These are phyloP conservation scores for Kingdonia uniflora DNA, from an alignment of 164 flowering plant species.

Conservation along the genomic window DNA sequence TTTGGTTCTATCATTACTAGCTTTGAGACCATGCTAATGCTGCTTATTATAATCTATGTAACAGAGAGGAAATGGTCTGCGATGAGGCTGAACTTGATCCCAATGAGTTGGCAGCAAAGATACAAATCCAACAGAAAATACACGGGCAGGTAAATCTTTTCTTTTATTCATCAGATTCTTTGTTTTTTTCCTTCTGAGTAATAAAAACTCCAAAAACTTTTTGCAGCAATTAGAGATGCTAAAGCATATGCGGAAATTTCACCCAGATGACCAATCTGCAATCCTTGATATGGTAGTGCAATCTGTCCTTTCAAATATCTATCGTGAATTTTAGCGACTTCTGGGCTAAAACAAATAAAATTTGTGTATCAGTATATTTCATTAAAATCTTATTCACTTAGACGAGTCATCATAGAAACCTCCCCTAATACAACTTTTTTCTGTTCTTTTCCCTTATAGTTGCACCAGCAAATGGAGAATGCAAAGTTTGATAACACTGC, in stretches of 20 bases:
- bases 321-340: not conserved
- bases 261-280: conserved; percentile 64
- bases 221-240: conserved; percentile 91
- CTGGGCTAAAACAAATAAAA: no score
- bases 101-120: conserved; percentile 59
- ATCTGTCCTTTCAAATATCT: not conserved
- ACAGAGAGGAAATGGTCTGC: conserved; percentile 88
- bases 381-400: no score
- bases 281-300: conserved; percentile 60
- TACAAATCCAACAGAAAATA: conserved; percentile 39
- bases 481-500: conserved; percentile 45
- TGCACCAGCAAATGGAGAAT: conserved; percentile 57
- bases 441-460: conserved; percentile 26
- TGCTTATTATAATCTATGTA: conserved; percentile 6
- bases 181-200: not conserved
- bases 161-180: no score
- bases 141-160: conserved; percentile 48
- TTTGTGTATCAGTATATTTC: no score
- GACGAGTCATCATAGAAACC: no score
- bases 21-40: not conserved
- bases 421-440: not conserved
- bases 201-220: not conserved
- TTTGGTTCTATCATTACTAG: no score
- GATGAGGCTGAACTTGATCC: conserved; percentile 91
- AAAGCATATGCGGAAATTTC: conserved; percentile 64